Base-by-base conservation (phyloP, 768 basidiomycete species). In the Leccinum imitatum region DNA sequence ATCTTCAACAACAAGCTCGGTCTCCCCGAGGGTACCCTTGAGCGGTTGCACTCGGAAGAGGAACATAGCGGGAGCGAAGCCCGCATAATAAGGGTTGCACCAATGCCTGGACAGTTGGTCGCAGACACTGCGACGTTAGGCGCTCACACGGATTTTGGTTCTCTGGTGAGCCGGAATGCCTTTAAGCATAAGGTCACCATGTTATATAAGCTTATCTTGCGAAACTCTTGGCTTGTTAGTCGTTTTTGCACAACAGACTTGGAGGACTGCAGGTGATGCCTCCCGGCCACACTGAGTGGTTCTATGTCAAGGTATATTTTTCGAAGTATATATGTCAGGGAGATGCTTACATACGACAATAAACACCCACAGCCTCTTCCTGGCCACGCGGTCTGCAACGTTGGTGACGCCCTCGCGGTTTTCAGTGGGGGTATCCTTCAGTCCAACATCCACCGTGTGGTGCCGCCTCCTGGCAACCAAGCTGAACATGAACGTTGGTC, bases 81-180 rank as follows among this genome's bases (percentile, higher is more conserved):
- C 0, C 76, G 88, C 13, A 67, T 82, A 11, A 84, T 83, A 62
- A 82, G 72, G 65, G 82, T 77, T 31, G 80, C 84, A 1, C 79
- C 78, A 1, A 73, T 68, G 57, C 70, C 72, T 4, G 64, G 63
- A 0, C 69, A 71, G 17, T 33, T 50, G 4, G 13, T 60, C 8
- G 69, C 69, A 7, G 73, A 77, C 6, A 78, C 71, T 50, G 74
- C 77, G n/a, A 75, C 77, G 0, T 68, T 88, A n/a, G 86, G 86
- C 19, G 82, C 83, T 2, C 89, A 90, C 67, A 88, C 87, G 3
- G 88, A 89, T 70, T 89, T 89, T 62, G 87, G 87, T n/a, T 85
- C 84, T n/a, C 68, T 89, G 58, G 86, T 87, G 63, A 67, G 81
- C 47, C 19, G 9, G 13, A 46, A 8, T 23, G 27, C 13, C 14